phyloP scores from a whole-genome alignment of 441 rosid genomes.

The Melianthus villosus region DNA sequence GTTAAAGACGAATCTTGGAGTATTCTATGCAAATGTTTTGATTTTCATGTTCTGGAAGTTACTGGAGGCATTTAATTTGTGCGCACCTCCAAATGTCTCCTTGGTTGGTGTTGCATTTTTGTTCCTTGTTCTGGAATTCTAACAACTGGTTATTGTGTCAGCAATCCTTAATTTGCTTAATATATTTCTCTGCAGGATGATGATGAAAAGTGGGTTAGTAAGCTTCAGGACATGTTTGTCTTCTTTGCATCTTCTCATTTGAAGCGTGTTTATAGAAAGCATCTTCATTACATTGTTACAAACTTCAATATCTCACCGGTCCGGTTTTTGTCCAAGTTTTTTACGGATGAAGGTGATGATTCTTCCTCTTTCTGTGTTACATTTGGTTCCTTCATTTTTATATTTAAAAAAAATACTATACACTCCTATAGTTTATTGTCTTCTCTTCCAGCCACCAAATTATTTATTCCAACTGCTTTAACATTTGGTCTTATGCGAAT shows the following conservation, averaged over 20 bases:
- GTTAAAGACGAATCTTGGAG: conserved; percentile 25
- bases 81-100: conserved; percentile 20
- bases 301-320: conserved; percentile 58
- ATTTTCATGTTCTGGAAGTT: conserved; percentile 62
- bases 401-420: no score
- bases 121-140: conserved; percentile 5
- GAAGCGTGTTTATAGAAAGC: conserved; percentile 51
- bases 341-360: conserved; percentile 66
- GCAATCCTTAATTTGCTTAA: no score
- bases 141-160: no score
- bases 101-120: conserved; percentile 33
- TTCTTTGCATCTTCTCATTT: conserved; percentile 44
- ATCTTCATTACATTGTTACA: conserved; percentile 39
- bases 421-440: no score
- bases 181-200: conserved; percentile 42
- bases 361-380: conserved; percentile 1
- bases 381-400: neutral
- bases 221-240: conserved; percentile 39
- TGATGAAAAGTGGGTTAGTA: conserved; percentile 26
- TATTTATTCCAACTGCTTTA: no score
- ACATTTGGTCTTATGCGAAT: no score
- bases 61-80: conserved; percentile 29
- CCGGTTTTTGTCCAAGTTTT: conserved; percentile 42
- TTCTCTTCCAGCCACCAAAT: no score
- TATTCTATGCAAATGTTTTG: conserved; percentile 35